Evolutionary conservation across 495 filamentous ascomycete species (phyloP), one percentile per base, ranked within the genome.

Genomic region (Chaetomium fimeti): DNA sequence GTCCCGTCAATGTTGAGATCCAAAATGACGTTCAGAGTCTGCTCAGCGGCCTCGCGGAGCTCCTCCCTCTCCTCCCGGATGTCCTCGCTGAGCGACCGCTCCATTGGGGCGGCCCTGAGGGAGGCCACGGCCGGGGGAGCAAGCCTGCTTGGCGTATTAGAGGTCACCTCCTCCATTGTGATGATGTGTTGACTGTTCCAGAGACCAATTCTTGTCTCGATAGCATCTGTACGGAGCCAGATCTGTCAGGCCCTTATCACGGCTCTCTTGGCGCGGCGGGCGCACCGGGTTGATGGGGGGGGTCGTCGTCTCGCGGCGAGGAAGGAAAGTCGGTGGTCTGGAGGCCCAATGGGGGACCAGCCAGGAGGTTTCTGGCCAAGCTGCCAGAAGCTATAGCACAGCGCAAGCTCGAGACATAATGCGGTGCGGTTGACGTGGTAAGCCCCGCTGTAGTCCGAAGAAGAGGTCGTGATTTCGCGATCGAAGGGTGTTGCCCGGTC

Each of bases 11-110:
- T 81, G 68, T 89, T 90, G 58, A 98, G 84, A 75, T 98, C 92
- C 72, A 98, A 78, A 68, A 98, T 97, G 60, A 96, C 89, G 77
- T 97, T 98, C 72, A 94, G 80, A 12, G 91, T 96, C 79, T 98
- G 91, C 76, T 98, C 94, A 25, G 94, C 94, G 24, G 93, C 95
- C 78, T 95, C 89, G 70, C 91, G 92, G 70, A 98, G 83, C 72
- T 97, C 94, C 74, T 95, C 90, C 59, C 92, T 84, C 77, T 96
- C 94, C 71, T 84, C 82, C 65, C 81, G 81, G 42, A 85, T 85
- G 62, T 84, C 76, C 60, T 80, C 79, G 70, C 79, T 85, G 40
- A 84, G 66, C 32, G 82, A 80, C 49, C 83, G 73, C 71, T 81
- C 81, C 83, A 85, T 84, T 54, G 74, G 77, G 56, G 75, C 71